A percentile compares a stretch with the other conserved stretches of the same genome.
These are phyloP conservation scores for Strobilomyces dryophilus DNA, from an alignment of 768 basidiomycete species.

Conservation along the genomic window DNA sequence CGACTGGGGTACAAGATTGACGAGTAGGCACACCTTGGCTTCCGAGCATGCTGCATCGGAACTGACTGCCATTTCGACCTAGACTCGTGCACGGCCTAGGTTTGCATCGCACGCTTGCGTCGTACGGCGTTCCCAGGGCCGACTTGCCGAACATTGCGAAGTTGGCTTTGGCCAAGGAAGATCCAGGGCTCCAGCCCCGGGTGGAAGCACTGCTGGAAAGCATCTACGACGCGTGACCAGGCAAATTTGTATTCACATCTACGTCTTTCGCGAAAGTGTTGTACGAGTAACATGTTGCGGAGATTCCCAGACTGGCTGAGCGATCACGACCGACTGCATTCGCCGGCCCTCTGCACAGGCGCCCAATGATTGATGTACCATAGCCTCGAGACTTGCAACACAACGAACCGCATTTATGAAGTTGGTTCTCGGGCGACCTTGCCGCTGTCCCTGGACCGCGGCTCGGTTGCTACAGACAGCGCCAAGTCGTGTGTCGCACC, in stretches of 20 bases:
- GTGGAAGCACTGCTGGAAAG: slow-evolving; percentile 49
- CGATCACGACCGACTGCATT: neutral
- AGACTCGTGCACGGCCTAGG: slow-evolving; percentile 62
- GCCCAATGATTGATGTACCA: slow-evolving; percentile 7
- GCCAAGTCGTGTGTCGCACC: neutral
- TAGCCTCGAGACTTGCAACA: slow-evolving; percentile 3
- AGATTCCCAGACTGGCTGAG: neutral
- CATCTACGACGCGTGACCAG: slow-evolving; percentile 31
- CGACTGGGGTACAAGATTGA: slow-evolving; percentile 52
- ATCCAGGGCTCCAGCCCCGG: slow-evolving; percentile 33
- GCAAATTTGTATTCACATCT: neutral
- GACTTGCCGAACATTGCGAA: slow-evolving; percentile 52
- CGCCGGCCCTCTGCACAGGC: too few species aligned
- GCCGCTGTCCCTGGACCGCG: slow-evolving; percentile 13
- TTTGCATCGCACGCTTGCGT: slow-evolving; percentile 50
- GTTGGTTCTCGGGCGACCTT: slow-evolving; percentile 8
- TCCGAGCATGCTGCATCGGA: neutral
- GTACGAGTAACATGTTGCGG: neutral
- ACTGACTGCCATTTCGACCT: slow-evolving; percentile 6
- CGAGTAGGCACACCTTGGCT: slow-evolving; percentile 37
- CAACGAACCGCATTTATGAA: slow-evolving; percentile 13
- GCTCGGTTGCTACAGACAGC: slow-evolving; percentile 6
- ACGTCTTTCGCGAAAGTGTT: neutral
- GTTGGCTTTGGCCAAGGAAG: slow-evolving; percentile 23
- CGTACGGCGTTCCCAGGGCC: slow-evolving; percentile 60